Conservation (phyloP, 2,329 filamentous ascomycete genomes). For the Hypomyces perniciosus region DNA sequence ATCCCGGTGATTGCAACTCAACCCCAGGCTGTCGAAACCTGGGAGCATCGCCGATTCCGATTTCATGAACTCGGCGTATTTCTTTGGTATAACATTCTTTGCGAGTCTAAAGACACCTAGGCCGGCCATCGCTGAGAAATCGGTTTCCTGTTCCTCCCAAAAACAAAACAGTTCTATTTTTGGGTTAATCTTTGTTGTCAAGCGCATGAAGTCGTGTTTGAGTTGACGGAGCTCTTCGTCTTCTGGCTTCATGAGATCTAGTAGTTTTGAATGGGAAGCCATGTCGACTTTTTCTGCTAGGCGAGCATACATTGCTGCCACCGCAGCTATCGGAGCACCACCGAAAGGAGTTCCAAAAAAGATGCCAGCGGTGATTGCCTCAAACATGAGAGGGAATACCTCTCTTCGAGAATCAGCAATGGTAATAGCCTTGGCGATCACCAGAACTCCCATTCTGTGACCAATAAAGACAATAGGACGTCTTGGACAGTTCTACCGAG, state of each 20-base stretch:
- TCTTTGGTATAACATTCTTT: conserved; percentile 24
- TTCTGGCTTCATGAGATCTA: conserved; percentile 35
- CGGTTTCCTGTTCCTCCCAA: conserved; percentile 34
- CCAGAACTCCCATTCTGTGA: conserved; percentile 39
- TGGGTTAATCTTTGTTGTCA: conserved; percentile 28
- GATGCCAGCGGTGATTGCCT: conserved; percentile 32
- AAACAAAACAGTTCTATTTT: conserved; percentile 34
- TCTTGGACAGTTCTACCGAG: neutral
- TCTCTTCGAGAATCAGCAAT: conserved; percentile 31
- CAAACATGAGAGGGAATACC: conserved; percentile 33
- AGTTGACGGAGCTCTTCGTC: conserved; percentile 33
- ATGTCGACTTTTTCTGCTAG: conserved; percentile 28
- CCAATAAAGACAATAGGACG: conserved; percentile 37
- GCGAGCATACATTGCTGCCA: conserved; percentile 32
- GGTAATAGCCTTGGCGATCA: conserved; percentile 33
- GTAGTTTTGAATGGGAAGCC: conserved; percentile 30
- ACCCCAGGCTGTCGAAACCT: conserved; percentile 27
- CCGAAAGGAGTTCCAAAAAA: conserved; percentile 39
- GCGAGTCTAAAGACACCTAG: conserved; percentile 20
- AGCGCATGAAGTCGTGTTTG: conserved; percentile 33
- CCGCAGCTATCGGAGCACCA: conserved; percentile 31
- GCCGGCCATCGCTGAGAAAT: conserved; percentile 30
- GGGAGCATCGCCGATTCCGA: conserved; percentile 33
- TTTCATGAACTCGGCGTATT: conserved; percentile 33
- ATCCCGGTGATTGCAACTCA: conserved; percentile 33